These are phyloP conservation scores for Cladosporium colombiae DNA, from an alignment of 2,329 filamentous ascomycete species.

Conservation along the genomic window DNA sequence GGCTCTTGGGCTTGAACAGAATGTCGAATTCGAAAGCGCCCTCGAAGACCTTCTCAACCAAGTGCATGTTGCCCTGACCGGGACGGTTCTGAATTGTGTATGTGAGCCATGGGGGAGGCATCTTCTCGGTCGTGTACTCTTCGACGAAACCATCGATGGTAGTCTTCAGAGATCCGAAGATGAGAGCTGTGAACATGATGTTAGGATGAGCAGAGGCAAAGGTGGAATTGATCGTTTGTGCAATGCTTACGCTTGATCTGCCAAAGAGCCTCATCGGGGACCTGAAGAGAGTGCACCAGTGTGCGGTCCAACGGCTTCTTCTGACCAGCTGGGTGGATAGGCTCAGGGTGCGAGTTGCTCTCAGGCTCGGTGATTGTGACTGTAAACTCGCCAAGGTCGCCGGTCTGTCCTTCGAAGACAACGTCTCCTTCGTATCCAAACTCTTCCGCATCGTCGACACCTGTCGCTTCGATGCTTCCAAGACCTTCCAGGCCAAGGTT, in stretches of 20 bases:
- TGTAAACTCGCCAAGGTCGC: slow-evolving; percentile 75
- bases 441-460: slow-evolving; percentile 56
- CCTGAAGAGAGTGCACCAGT: slow-evolving; percentile 68
- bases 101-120: slow-evolving; percentile 80
- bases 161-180: slow-evolving; percentile 65
- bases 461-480: slow-evolving; percentile 64
- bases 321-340: slow-evolving; percentile 63
- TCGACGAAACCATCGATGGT: slow-evolving; percentile 61
- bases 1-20: slow-evolving; percentile 79
- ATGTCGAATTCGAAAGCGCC: slow-evolving; percentile 91
- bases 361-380: slow-evolving; percentile 73
- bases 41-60: slow-evolving; percentile 89
- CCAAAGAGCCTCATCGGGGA: slow-evolving; percentile 74
- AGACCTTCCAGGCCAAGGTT: slow-evolving; percentile 79
- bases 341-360: slow-evolving; percentile 60
- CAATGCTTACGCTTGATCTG: slow-evolving; percentile 65
- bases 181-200: slow-evolving; percentile 50
- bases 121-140: slow-evolving; percentile 63
- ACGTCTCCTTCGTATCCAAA: slow-evolving; percentile 63
- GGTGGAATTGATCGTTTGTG: neutral
- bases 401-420: slow-evolving; percentile 67
- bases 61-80: slow-evolving; percentile 74
- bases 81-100: slow-evolving; percentile 75
- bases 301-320: slow-evolving; percentile 75
- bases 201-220: slow-evolving; percentile 19